These are phyloP conservation scores for Biscutella laevigata DNA, from an alignment of 441 rosid species.

Conservation along the genomic window DNA sequence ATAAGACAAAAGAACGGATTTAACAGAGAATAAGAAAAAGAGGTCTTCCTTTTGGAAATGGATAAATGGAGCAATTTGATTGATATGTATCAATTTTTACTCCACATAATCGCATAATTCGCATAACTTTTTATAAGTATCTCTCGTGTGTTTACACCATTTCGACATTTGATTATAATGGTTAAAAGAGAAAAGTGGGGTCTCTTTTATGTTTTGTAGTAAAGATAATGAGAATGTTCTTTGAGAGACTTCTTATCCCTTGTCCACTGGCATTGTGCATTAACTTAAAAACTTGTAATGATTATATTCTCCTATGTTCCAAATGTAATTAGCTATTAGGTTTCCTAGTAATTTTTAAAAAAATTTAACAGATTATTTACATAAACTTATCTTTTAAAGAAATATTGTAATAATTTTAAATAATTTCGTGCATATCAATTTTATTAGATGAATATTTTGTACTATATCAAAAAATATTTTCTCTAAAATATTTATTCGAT, in stretches of 20 bases:
- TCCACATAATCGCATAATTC: constrained; percentile 17
- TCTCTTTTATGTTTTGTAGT: constrained; percentile 20
- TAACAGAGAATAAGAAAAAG: constrained; percentile 18
- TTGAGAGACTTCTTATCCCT: constrained; percentile 23
- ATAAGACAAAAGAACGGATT: too few relatives aligned
- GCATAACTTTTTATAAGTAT: constrained; percentile 14
- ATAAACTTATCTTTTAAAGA: too few relatives aligned
- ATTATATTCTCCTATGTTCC: constrained; percentile 19
- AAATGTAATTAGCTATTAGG: constrained; percentile 16
- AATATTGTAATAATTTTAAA: too few relatives aligned
- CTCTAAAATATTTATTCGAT: too few relatives aligned
- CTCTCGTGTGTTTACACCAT: constrained; percentile 3
- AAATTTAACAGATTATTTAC: too few relatives aligned
- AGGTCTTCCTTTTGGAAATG: constrained; percentile 20
- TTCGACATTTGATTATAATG: constrained; percentile 14
- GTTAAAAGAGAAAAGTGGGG: constrained; percentile 16
- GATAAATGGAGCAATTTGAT: constrained; percentile 25
- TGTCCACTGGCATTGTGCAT: constrained; percentile 17
- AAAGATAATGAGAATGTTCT: constrained; percentile 32
- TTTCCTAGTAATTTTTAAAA: background rate
- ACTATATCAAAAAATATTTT: too few relatives aligned
- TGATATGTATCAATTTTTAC: constrained; percentile 11
- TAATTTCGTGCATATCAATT: too few relatives aligned
- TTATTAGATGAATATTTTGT: too few relatives aligned
- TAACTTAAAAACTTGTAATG: constrained; percentile 17